Percentiles rank a stretch among this genome's conserved stretches.
These are phyloP conservation scores for Taiozyma onychis DNA, from an alignment of 1,139 yeast species.

Conservation along the genomic window DNA sequence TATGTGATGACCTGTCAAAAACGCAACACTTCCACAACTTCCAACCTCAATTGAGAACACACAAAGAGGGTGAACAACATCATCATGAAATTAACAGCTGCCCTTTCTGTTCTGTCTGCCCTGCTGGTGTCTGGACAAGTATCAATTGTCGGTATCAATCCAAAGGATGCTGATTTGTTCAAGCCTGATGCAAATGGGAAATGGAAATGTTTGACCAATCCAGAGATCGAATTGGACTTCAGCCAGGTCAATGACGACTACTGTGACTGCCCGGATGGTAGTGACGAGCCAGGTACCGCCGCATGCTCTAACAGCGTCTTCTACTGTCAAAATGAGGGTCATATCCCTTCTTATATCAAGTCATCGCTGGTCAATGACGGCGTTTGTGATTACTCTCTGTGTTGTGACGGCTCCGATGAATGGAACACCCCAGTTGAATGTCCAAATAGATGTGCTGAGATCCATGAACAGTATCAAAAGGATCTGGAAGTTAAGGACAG, in stretches of 20 bases:
- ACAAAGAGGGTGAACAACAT: too few species aligned
- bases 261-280: conserved; percentile 97
- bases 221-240: conserved; percentile 52
- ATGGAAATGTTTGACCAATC: conserved; percentile 69
- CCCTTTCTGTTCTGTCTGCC: too few species aligned
- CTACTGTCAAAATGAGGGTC: conserved; percentile 78
- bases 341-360: conserved; percentile 49
- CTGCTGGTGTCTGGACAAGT: neutral
- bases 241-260: conserved; percentile 77
- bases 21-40: too few species aligned
- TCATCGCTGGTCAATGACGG: conserved; percentile 78
- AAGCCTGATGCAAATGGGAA: conserved; percentile 40
- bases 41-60: too few species aligned
- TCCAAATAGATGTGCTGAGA: conserved; percentile 52
- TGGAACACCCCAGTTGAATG: conserved; percentile 39
- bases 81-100: too few species aligned
- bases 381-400: conserved; percentile 78
- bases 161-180: conserved; percentile 39
- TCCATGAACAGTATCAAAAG: conserved; percentile 33
- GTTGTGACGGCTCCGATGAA: conserved; percentile 98
- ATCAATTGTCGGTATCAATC: conserved; percentile 14
- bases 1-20: too few species aligned
- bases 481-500: conserved; percentile 23
- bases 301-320: conserved; percentile 66
- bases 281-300: conserved; percentile 94